phyloP scores from a whole-genome alignment of 208 protist species.

The Endotrypanum monterogeii region DNA sequence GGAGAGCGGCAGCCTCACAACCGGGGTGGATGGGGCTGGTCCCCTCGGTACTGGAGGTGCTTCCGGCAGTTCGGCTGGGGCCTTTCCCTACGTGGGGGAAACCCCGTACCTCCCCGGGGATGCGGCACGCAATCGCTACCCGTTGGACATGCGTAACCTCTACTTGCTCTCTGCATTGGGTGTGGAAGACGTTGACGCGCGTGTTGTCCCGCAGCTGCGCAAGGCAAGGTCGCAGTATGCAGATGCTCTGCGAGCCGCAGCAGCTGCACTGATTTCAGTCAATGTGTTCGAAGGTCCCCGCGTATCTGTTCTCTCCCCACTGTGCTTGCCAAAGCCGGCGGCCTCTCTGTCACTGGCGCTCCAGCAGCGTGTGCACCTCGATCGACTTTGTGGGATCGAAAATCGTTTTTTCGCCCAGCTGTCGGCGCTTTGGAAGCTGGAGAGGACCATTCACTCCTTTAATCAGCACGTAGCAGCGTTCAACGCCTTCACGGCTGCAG shows the following conservation, averaged over 20 bases:
- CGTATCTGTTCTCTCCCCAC: neutral
- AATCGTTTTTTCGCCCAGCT: conserved; percentile 20
- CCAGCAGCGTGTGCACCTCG: conserved; percentile 25
- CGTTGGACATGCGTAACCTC: conserved; percentile 69
- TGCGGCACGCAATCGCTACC: conserved; percentile 36
- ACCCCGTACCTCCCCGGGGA: conserved; percentile 36
- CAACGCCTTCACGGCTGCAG: conserved; percentile 44
- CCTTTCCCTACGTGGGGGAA: conserved; percentile 24
- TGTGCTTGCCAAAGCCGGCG: neutral
- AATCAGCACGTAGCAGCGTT: conserved; percentile 59
- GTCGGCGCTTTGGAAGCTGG: conserved; percentile 37
- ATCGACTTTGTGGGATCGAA: conserved; percentile 14
- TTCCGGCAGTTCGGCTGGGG: neutral
- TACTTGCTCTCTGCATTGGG: conserved; percentile 65
- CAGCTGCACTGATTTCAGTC: neutral
- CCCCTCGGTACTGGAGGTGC: neutral
- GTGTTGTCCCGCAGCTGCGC: conserved; percentile 38
- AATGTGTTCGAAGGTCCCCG: neutral
- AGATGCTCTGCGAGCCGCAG: conserved; percentile 17
- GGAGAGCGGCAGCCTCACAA: neutral
- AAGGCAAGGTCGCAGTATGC: conserved; percentile 37
- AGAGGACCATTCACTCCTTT: conserved; percentile 50
- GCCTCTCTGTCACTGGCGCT: conserved; percentile 15
- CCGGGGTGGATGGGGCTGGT: neutral
- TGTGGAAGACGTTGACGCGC: conserved; percentile 47